Evolutionary conservation across 495 filamentous ascomycete species (phyloP).

Genomic region (Gamarada debralockiae): DNA sequence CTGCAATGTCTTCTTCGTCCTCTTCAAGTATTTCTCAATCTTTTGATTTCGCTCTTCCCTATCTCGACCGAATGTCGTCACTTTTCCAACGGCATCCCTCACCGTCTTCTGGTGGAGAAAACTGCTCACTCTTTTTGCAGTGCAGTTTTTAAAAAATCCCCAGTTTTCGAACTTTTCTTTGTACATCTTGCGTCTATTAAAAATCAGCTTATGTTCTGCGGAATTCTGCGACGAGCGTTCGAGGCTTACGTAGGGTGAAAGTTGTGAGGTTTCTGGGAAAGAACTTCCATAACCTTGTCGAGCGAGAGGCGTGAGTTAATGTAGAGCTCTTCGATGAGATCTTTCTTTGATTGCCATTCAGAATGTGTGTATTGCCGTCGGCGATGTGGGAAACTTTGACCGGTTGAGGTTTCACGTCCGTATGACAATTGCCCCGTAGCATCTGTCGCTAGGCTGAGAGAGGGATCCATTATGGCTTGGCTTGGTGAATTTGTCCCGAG

Average conservation of each 20-base stretch:
- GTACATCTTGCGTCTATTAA: neutral
- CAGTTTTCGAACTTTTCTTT: neutral
- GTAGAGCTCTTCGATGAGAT: neutral
- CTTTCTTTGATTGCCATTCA: neutral
- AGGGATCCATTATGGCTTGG: neutral
- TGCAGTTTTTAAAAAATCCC: neutral
- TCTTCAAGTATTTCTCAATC: neutral
- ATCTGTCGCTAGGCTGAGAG: neutral
- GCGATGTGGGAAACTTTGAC: neutral
- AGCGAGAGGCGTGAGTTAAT: neutral
- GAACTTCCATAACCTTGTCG: neutral
- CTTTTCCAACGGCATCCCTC: neutral
- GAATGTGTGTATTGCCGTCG: neutral
- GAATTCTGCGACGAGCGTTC: neutral
- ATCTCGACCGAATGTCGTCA: neutral
- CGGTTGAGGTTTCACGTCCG: neutral
- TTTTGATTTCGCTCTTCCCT: neutral
- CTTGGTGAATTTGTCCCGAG: no score
- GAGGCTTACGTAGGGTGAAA: neutral
- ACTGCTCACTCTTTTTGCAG: neutral
- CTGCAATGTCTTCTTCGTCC: neutral
- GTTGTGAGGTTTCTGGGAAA: neutral
- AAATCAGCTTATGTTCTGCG: neutral
- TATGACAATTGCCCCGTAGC: neutral
- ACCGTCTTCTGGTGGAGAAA: neutral